Evolutionary conservation across 164 flowering plant species (phyloP).

Genomic region (Magnolia sinica): DNA sequence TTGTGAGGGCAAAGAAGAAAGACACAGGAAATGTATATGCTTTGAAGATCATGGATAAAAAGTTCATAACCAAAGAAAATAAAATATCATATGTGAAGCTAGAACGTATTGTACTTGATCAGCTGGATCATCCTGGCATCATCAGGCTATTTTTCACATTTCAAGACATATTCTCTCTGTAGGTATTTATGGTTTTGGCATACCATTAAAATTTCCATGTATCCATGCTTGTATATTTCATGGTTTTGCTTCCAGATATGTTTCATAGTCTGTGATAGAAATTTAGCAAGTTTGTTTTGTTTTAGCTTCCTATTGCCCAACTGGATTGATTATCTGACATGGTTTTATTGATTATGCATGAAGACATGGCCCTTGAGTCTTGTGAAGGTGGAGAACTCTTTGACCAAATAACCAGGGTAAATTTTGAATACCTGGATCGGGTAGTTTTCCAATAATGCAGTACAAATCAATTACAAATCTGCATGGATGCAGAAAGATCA

Average conservation of each 20-base stretch:
- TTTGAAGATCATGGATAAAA: conserved; percentile 98
- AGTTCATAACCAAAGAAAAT: conserved; percentile 97
- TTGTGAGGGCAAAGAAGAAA: conserved; percentile 91
- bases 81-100: conserved; percentile 95
- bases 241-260: not conserved
- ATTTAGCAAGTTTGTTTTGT: not conserved
- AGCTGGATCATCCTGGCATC: conserved; percentile 95
- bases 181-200: conserved; percentile 39
- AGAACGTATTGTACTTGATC: conserved; percentile 96
- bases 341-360: conserved; percentile 24
- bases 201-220: not conserved
- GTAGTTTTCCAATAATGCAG: not conserved
- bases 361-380: conserved; percentile 99
- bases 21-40: conserved; percentile 90
- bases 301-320: not conserved
- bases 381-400: conserved; percentile 99
- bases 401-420: conserved; percentile 95
- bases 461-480: not conserved
- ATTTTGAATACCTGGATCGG: not conserved
- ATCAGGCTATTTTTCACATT: conserved; percentile 83
- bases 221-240: conserved; percentile 4
- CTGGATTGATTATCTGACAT: conserved; percentile 19
- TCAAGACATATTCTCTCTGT: conserved; percentile 93
- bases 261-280: no score
- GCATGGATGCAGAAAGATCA: conserved; percentile 76